These are phyloP conservation scores for Astrephomene gubernaculifera DNA, from an alignment of 139 green algal species.

Conservation along the genomic window DNA sequence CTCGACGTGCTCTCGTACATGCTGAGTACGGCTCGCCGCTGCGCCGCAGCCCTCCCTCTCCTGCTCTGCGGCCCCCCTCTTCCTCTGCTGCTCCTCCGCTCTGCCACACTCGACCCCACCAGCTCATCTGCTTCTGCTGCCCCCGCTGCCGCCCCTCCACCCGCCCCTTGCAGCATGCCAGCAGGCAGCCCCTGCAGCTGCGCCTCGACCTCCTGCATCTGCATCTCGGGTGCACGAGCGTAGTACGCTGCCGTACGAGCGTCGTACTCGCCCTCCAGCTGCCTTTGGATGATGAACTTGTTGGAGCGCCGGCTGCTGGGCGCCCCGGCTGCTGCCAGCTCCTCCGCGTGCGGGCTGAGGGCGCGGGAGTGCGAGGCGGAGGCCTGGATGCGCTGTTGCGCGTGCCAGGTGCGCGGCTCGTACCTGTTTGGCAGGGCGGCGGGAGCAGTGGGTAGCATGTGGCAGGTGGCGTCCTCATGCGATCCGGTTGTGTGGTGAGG, in stretches of 20 bases:
- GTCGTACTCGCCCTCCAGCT: constrained; percentile 42
- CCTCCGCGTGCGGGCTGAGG: constrained; percentile 10
- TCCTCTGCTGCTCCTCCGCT: no score
- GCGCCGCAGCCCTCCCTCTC: not conserved
- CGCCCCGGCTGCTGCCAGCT: not conserved
- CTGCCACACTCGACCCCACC: constrained; percentile 8
- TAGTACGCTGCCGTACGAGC: constrained; percentile 11
- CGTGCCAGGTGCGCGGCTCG: constrained; percentile 15
- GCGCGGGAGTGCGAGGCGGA: not conserved
- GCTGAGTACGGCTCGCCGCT: not conserved
- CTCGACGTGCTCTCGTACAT: constrained; percentile 29
- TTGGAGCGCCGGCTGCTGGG: not conserved
- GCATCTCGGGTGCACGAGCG: constrained; percentile 31
- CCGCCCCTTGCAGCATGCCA: constrained; percentile 6
- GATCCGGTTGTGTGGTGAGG: no score
- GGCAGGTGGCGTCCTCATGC: no score
- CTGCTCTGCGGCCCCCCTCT: not conserved
- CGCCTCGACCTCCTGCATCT: constrained; percentile 12
- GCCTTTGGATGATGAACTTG: constrained; percentile 42
- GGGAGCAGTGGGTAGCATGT: no score
- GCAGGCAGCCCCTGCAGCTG: not conserved
- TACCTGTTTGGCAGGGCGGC: not conserved
- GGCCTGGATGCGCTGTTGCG: constrained; percentile 18
- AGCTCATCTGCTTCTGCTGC: not conserved
- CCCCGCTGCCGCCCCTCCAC: not conserved